Conservation (phyloP, 2,329 filamentous ascomycete genomes). For the Thelonectria discophora region DNA sequence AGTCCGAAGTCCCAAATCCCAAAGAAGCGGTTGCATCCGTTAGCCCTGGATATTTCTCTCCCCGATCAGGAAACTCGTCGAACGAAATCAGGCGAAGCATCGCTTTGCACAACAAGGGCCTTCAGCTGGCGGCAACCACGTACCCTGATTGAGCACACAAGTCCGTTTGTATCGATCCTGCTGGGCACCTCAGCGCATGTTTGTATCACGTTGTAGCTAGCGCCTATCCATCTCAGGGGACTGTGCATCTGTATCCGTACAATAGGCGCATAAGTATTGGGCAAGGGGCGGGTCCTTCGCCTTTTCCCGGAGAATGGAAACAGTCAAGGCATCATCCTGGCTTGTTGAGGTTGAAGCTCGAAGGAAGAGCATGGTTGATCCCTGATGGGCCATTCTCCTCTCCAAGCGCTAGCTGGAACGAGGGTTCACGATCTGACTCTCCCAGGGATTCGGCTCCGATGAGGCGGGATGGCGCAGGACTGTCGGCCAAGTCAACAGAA, state of each 20-base stretch:
- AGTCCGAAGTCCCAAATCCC: conserved; percentile 11
- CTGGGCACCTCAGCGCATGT: conserved; percentile 6
- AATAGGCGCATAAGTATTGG: conserved; percentile 1
- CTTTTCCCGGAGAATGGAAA: conserved; percentile 1
- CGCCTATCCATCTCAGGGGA: conserved; percentile 7
- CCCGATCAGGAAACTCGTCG: conserved; percentile 26
- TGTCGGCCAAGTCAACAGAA: not conserved
- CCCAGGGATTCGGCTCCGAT: conserved; percentile 7
- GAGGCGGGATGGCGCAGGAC: conserved; percentile 6
- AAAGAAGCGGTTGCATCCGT: conserved; percentile 12
- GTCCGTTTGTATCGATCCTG: not conserved
- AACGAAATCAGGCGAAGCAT: conserved; percentile 10
- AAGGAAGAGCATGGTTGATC: conserved; percentile 21
- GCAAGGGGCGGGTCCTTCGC: conserved; percentile 7
- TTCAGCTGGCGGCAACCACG: conserved; percentile 24
- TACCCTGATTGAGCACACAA: conserved; percentile 31
- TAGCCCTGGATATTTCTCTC: not conserved
- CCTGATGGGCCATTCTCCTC: conserved; percentile 7
- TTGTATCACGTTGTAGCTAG: conserved; percentile 1
- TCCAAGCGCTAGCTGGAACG: conserved; percentile 24
- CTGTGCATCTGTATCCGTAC: not conserved
- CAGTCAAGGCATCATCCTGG: not conserved
- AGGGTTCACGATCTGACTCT: conserved; percentile 23
- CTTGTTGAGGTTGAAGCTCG: not conserved
- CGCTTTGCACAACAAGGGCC: conserved; percentile 25